Evolutionary conservation across 2,329 filamentous ascomycete genomes (phyloP).

Genomic region (Setomelanomma holmii): DNA sequence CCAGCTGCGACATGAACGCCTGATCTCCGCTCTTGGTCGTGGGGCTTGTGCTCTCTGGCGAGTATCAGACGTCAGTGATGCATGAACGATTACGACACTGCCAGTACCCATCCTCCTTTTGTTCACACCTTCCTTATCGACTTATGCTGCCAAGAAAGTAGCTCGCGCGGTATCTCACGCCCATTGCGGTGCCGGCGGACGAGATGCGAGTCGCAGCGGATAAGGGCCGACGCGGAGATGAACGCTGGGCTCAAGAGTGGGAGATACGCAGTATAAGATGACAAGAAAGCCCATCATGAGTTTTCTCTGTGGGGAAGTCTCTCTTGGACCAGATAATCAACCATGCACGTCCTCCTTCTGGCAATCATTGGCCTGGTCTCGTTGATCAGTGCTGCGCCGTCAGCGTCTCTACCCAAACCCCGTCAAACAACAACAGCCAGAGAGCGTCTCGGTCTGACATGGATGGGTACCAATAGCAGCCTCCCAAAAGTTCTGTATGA

Average conservation of each 20-base stretch:
- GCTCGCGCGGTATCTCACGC: neutral
- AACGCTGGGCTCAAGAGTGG: neutral
- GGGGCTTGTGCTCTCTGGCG: neutral
- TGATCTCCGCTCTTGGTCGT: constrained; percentile 10
- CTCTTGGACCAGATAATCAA: too few relatives aligned
- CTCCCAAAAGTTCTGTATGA: constrained; percentile 35
- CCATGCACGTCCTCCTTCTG: constrained; percentile 10
- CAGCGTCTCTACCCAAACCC: neutral
- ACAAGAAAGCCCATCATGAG: neutral
- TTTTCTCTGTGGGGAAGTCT: neutral
- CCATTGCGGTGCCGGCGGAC: neutral
- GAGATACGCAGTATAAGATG: constrained; percentile 1
- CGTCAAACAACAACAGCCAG: constrained; percentile 24
- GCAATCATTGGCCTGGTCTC: constrained; percentile 8
- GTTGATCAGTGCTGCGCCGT: constrained; percentile 6
- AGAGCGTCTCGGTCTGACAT: constrained; percentile 28
- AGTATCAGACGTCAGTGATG: constrained; percentile 7
- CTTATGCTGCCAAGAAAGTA: constrained; percentile 5
- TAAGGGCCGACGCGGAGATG: neutral
- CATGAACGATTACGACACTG: constrained; percentile 14
- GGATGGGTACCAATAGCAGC: constrained; percentile 29
- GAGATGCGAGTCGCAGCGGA: neutral
- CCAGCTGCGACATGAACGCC: neutral
- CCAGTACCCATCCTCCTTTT: constrained; percentile 2
- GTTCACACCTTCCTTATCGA: constrained; percentile 7